Percentiles rank a stretch among this genome's conserved stretches.
These are phyloP conservation scores for Candida sithepensis DNA, from an alignment of 805 yeast genomes.

Conservation along the genomic window DNA sequence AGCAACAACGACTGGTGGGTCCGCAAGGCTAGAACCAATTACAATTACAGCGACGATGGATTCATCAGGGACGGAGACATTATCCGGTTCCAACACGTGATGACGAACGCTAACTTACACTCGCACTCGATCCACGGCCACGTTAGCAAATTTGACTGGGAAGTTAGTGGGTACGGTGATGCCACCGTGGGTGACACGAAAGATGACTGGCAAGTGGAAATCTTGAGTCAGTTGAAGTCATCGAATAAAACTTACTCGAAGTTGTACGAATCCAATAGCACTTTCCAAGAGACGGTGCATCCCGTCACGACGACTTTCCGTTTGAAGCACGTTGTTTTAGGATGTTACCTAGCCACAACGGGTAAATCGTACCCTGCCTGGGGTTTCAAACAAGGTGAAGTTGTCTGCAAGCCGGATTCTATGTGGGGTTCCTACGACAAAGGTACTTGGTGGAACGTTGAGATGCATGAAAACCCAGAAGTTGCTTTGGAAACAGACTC, in stretches of 20 bases:
- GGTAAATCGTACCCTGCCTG: conserved; percentile 84
- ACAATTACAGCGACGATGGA: conserved; percentile 10
- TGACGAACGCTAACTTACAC: conserved; percentile 65
- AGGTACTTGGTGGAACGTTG: conserved; percentile 79
- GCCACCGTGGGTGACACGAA: conserved; percentile 60
- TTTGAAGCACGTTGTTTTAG: conserved; percentile 60
- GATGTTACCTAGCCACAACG: conserved; percentile 83
- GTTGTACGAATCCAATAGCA: conserved; percentile 28
- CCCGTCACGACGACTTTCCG: conserved; percentile 84
- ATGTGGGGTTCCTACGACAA: conserved; percentile 38
- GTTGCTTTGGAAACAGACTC: conserved; percentile 36
- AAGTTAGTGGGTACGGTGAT: conserved; percentile 74
- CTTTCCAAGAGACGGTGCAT: conserved; percentile 51
- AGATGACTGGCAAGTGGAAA: conserved; percentile 76
- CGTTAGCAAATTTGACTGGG: conserved; percentile 44
- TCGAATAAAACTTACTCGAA: conserved; percentile 24
- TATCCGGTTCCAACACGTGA: conserved; percentile 59
- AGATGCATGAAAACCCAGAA: conserved; percentile 56
- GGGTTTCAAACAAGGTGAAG: conserved; percentile 98
- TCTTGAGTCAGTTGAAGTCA: conserved; percentile 49
- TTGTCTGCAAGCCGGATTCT: conserved; percentile 57
- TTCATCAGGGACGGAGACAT: conserved; percentile 55
- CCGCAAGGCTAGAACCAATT: conserved; percentile 34
- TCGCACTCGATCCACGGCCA: conserved; percentile 68
- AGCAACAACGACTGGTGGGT: conserved; percentile 72